Evolutionary conservation across 768 basidiomycete species (phyloP), one percentile per base, ranked within the genome.

Genomic region (Psilocybe subaeruginosa): DNA sequence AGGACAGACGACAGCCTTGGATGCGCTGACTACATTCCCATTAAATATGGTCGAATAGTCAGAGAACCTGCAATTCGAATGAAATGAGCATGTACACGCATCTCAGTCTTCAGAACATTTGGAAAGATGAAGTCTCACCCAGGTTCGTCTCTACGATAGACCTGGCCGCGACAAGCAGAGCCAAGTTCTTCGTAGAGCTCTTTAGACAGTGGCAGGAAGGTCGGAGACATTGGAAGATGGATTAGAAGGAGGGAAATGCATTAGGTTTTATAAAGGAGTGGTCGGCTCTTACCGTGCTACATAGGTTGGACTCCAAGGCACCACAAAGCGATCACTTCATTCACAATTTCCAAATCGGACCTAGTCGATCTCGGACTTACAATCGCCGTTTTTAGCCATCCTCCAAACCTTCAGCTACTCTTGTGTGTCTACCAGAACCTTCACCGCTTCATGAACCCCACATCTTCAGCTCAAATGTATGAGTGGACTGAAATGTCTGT

Each of bases 1-100:
- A 1, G 95, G 93, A 56, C 87, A 88, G 0, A 82, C 87, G 12
- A 94, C 83, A 8, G 86, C 87, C 64, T 84, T 78, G 8, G 92
- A 82, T 1, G 73, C 65, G 30, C 83, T 80, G 48, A 82, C 77
- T 39, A 93, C 82, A 58, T 90, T 90, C 4, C 91, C 92, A 64
- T 94, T 94, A 80, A 93, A 94, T 57, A 93, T 81, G 35, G 72
- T 80, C 4, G 79, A 76, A 63, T 78, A 80, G 60, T 83, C 81
- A 11, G 64, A 54, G 67, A 85, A 85, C 19, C 83, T 84, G 61
- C 12, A 30, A n/a, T 48, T 23, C 8, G 35, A 53, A 56, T 43
- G n/a, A 60, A 51, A 47, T 50, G 37, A 62, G 46, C 9, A 51
- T 50, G 45, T 47, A 39, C 19, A 14, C 45, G 31, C 31, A 39